These are phyloP conservation scores for Aechmea fasciata DNA, from an alignment of 176 grass and related monocot species.

Conservation along the genomic window DNA sequence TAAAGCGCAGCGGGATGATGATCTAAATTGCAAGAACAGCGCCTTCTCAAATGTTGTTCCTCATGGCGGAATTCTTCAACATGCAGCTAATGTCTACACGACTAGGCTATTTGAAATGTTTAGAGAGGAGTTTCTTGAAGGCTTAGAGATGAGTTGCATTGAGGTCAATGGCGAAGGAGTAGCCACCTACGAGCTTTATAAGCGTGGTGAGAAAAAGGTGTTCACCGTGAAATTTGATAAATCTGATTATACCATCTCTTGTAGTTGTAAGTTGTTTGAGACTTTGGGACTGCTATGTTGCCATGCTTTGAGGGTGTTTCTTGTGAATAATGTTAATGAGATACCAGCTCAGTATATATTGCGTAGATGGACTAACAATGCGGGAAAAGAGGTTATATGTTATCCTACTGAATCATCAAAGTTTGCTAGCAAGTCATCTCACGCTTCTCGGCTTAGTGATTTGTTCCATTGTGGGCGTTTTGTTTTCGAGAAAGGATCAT, in stretches of 20 bases:
- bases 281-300: conserved; percentile 63
- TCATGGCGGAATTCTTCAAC: conserved; percentile 41
- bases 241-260: conserved; percentile 49
- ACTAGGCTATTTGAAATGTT: conserved; percentile 44
- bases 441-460: too few relatives aligned
- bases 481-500: too few relatives aligned
- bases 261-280: conserved; percentile 77
- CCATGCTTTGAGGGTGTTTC: conserved; percentile 69
- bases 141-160: conserved; percentile 45
- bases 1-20: conserved; percentile 46
- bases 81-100: conserved; percentile 66
- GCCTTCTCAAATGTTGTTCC: conserved; percentile 30
- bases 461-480: too few relatives aligned
- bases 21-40: conserved; percentile 44
- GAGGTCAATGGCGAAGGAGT: conserved; percentile 14
- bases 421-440: too few relatives aligned
- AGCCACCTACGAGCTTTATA: conserved; percentile 12
- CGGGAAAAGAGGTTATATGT: too few relatives aligned
- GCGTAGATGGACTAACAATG: too few relatives aligned
- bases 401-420: too few relatives aligned
- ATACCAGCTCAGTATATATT: conserved; percentile 28
- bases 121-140: conserved; percentile 65
- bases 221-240: conserved; percentile 58
- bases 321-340: conserved; percentile 51
- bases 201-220: conserved; percentile 40